A percentile compares a stretch with the other conserved stretches of the same genome.
phyloP scores from a whole-genome alignment of 345 rosid genomes.

The Adansonia digitata region DNA sequence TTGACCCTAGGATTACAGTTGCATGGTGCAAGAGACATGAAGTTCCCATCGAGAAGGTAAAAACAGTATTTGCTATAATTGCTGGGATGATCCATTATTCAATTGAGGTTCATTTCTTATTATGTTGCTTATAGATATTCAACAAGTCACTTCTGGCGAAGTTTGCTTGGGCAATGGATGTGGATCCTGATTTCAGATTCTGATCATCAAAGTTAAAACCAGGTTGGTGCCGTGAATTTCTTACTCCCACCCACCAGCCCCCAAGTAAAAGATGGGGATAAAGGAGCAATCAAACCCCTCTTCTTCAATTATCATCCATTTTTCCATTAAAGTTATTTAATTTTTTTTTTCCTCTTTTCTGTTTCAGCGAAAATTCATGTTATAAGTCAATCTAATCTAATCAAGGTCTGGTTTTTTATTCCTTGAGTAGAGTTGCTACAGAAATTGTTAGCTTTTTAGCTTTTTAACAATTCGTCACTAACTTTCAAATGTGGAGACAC shows the following conservation, averaged over 20 bases:
- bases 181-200: constrained; percentile 88
- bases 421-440: too few species aligned
- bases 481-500: constrained; percentile 12
- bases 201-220: constrained; percentile 17
- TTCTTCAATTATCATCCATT: constrained; percentile 11
- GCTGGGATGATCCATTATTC: neutral
- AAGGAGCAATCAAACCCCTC: constrained; percentile 22
- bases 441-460: too few species aligned
- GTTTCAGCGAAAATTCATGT: constrained; percentile 16
- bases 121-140: constrained; percentile 58
- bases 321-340: constrained; percentile 13
- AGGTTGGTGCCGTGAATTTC: neutral
- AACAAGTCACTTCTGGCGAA: constrained; percentile 89
- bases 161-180: constrained; percentile 97
- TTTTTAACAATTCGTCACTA: too few species aligned
- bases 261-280: constrained; percentile 12
- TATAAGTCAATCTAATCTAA: constrained; percentile 29
- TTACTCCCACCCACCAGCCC: constrained; percentile 12
- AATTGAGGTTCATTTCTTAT: neutral
- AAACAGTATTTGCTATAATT: constrained; percentile 11
- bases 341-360: neutral
- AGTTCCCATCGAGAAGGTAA: constrained; percentile 98
- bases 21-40: constrained; percentile 99
- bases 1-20: constrained; percentile 96
- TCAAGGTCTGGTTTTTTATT: constrained; percentile 12